Evolutionary conservation across 352 stramenopile species (phyloP).

Genomic region (Blastocystis sp.): DNA sequence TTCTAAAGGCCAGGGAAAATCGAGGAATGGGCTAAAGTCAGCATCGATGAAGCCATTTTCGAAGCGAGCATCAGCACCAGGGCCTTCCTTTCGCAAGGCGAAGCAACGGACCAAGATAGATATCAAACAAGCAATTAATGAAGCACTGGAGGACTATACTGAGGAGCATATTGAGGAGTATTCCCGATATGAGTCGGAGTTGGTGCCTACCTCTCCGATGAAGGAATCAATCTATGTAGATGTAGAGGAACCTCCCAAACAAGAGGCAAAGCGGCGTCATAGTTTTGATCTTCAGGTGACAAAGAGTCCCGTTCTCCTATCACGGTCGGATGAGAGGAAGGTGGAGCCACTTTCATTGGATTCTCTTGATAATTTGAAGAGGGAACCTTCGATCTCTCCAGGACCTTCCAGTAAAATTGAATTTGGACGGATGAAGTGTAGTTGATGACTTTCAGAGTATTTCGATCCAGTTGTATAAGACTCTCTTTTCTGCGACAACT

Average conservation of each 20-base stretch:
- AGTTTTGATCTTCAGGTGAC: conserved; percentile 15
- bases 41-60: background rate
- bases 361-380: background rate
- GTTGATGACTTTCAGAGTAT: background rate
- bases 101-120: background rate
- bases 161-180: conserved; percentile 10
- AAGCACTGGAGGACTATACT: conserved; percentile 33
- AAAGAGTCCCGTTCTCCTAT: background rate
- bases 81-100: background rate
- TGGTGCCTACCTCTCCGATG: background rate
- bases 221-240: background rate
- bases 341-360: background rate
- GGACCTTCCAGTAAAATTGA: background rate
- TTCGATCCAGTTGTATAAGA: background rate
- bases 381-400: background rate
- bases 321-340: background rate
- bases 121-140: conserved; percentile 17
- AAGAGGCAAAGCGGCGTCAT: background rate
- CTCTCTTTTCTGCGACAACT: background rate
- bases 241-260: background rate
- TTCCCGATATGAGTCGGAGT: background rate
- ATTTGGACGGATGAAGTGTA: background rate
- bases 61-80: background rate
- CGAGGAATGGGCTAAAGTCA: background rate
- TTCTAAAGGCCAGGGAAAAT: background rate